These are phyloP conservation scores for Phytopythium litorale DNA, from an alignment of 352 stramenopile species.

Conservation along the genomic window DNA sequence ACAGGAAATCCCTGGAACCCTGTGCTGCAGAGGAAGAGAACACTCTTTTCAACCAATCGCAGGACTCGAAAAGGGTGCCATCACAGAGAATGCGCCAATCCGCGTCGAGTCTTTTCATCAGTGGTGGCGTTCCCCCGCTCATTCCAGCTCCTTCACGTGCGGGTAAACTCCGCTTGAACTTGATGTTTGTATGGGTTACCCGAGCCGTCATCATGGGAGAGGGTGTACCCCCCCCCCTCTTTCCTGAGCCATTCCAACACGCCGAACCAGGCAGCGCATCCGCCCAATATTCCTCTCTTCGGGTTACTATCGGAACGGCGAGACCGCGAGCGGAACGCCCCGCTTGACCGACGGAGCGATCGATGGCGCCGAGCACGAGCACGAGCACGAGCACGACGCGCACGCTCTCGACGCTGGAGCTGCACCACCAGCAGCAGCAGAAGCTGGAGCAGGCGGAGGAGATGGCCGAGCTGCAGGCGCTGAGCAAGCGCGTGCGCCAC, in stretches of 20 bases:
- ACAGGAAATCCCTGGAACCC: background rate
- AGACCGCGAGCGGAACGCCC: background rate
- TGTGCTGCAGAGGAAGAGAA: background rate
- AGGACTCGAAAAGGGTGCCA: background rate
- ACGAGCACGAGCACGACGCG: constrained; percentile 1
- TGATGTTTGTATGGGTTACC: background rate
- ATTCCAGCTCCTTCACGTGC: background rate
- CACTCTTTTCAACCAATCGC: background rate
- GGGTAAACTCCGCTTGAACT: background rate
- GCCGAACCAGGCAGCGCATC: background rate
- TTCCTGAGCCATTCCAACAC: background rate
- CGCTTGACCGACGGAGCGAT: background rate
- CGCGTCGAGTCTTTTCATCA: background rate
- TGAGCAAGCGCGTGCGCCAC: constrained; percentile 72
- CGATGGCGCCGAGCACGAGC: constrained; percentile 5
- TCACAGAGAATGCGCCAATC: background rate
- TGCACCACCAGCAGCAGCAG: constrained; percentile 9
- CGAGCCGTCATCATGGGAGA: background rate
- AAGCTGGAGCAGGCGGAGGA: constrained; percentile 6
- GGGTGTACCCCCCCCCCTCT: background rate
- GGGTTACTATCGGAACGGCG: background rate
- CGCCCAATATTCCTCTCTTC: background rate
- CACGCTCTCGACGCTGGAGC: background rate
- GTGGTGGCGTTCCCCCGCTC: background rate
- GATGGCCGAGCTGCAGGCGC: constrained; percentile 22